phyloP scores from a whole-genome alignment of 2,329 filamentous ascomycete species.

The Stachybotrys chlorohalonatus region DNA sequence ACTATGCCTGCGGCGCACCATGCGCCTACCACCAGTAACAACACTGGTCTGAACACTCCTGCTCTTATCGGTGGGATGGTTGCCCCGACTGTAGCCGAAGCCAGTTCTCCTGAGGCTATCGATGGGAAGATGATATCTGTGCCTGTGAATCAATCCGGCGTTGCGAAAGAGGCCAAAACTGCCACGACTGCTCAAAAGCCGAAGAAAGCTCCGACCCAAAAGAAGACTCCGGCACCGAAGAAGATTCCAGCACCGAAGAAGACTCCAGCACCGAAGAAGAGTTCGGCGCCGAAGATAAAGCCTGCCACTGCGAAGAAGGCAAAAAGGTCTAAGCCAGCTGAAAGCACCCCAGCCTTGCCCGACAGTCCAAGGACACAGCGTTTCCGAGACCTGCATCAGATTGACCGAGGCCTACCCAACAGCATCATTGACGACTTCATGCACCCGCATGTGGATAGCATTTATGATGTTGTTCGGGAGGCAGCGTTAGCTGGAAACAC shows the following conservation, averaged over 20 bases:
- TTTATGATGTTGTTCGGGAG: constrained; percentile 1
- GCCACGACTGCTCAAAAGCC: too few species aligned
- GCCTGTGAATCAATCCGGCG: too few species aligned
- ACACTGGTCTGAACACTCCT: not conserved
- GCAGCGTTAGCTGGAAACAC: not conserved
- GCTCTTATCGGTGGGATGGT: not conserved
- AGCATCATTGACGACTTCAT: constrained; percentile 4
- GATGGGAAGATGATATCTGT: too few species aligned
- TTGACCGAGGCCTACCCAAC: constrained; percentile 1
- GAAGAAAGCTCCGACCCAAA: not conserved
- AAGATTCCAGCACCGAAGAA: not conserved
- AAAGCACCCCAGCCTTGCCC: not conserved
- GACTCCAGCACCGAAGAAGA: not conserved
- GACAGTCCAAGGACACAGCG: not conserved
- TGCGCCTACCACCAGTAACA: too few species aligned
- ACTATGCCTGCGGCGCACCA: not conserved
- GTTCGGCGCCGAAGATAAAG: not conserved
- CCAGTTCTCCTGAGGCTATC: not conserved
- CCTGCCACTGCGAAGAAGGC: not conserved
- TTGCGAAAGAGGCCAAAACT: too few species aligned
- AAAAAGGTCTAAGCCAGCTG: not conserved
- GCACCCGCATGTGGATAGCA: not conserved
- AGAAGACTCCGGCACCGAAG: not conserved
- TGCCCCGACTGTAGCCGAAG: not conserved
- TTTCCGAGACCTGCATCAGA: not conserved